These are phyloP conservation scores for Talaromyces ruber DNA, from an alignment of 495 filamentous ascomycete genomes.

Conservation along the genomic window DNA sequence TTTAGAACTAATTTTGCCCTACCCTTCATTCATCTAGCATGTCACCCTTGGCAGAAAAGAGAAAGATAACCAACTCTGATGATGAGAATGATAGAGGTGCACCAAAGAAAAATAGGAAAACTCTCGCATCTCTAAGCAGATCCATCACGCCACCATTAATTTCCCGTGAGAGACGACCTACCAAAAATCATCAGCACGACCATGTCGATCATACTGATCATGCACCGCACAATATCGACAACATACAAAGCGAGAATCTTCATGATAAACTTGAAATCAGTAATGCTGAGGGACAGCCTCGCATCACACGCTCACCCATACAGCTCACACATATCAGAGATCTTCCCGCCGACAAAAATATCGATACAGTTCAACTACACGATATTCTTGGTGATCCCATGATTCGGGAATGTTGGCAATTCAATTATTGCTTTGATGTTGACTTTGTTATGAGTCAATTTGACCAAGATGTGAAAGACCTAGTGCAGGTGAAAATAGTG, in stretches of 20 bases:
- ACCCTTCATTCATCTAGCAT: not conserved
- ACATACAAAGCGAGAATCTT: not conserved
- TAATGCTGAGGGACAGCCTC: not conserved
- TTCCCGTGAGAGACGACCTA: slow-evolving; percentile 7
- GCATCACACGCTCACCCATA: slow-evolving; percentile 53
- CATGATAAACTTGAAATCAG: not conserved
- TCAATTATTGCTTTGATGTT: slow-evolving; percentile 81
- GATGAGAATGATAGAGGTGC: not conserved
- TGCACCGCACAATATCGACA: not conserved
- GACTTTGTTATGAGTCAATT: slow-evolving; percentile 65
- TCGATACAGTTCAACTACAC: slow-evolving; percentile 55
- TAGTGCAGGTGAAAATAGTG: slow-evolving; percentile 65
- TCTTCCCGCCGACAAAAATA: slow-evolving; percentile 50
- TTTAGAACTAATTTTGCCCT: not conserved
- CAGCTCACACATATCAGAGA: slow-evolving; percentile 65
- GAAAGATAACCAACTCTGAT: not conserved
- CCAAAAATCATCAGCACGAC: slow-evolving; percentile 1
- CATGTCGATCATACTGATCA: not conserved
- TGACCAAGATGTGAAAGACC: slow-evolving; percentile 55
- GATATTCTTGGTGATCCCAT: slow-evolving; percentile 76
- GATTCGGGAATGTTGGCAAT: slow-evolving; percentile 81
- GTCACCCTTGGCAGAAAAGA: not conserved
- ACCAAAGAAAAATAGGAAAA: not conserved
- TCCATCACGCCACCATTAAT: slow-evolving; percentile 21
- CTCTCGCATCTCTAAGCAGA: slow-evolving; percentile 24